Evolutionary conservation across 148 eudicot species (phyloP).

Genomic region (Heliamphora exappendiculata): DNA sequence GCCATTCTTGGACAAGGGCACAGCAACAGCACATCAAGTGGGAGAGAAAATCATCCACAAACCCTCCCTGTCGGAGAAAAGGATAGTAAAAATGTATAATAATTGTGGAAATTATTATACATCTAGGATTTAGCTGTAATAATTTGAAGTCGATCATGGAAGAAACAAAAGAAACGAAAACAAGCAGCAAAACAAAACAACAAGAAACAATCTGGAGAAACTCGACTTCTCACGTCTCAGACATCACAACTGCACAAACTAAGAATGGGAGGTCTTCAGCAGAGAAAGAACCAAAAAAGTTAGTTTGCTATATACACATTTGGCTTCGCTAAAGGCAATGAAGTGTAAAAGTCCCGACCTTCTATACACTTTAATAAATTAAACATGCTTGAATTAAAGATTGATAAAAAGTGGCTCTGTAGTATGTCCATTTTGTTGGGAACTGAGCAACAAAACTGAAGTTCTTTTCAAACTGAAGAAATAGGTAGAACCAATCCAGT

Average conservation of each 20-base stretch:
- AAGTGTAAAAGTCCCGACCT: too few species aligned
- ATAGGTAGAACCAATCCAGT: not conserved
- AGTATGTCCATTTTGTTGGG: not conserved
- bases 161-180: not conserved
- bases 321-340: too few species aligned
- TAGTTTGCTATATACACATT: too few species aligned
- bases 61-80: conserved; percentile 59
- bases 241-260: not conserved
- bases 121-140: not conserved
- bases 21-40: conserved; percentile 98
- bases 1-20: conserved; percentile 97
- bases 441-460: not conserved
- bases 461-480: not conserved
- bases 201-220: not conserved
- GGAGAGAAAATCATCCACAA: conserved; percentile 81
- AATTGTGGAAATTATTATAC: not conserved
- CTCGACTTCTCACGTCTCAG: not conserved
- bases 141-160: not conserved
- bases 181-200: not conserved
- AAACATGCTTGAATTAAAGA: too few species aligned
- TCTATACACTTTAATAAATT: not conserved
- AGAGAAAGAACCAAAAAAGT: not conserved
- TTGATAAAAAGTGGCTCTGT: not conserved
- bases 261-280: not conserved
- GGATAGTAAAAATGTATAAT: not conserved